Evolutionary conservation across 768 basidiomycete genomes (phyloP).

Genomic region (Pleurotus pulmonarius): DNA sequence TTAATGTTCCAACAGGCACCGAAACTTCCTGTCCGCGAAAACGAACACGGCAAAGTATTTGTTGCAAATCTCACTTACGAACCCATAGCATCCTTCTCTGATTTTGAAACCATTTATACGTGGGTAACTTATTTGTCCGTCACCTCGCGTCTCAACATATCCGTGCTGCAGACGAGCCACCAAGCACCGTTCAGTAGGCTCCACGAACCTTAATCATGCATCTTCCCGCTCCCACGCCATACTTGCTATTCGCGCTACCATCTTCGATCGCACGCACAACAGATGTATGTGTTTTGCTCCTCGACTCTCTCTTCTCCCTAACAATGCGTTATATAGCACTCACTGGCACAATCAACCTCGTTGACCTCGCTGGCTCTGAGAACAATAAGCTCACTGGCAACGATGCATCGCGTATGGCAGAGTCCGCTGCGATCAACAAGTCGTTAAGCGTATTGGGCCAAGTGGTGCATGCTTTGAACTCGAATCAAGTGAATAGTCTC

Average conservation of each 20-base stretch:
- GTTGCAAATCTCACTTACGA: conserved; percentile 48
- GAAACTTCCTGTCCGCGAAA: conserved; percentile 52
- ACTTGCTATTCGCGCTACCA: conserved; percentile 66
- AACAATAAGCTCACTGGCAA: conserved; percentile 92
- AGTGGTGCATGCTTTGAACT: conserved; percentile 81
- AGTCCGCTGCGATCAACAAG: conserved; percentile 88
- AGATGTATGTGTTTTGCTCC: conserved; percentile 38
- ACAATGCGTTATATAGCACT: conserved; percentile 37
- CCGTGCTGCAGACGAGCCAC: conserved; percentile 53
- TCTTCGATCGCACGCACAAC: conserved; percentile 48
- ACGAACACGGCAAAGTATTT: conserved; percentile 50
- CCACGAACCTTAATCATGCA: conserved; percentile 79
- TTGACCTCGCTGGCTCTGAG: conserved; percentile 89
- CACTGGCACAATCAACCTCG: conserved; percentile 78
- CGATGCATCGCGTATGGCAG: conserved; percentile 81
- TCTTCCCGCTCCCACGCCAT: conserved; percentile 91
- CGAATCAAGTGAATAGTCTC: not conserved
- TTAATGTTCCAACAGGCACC: conserved; percentile 22
- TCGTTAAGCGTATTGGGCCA: conserved; percentile 83
- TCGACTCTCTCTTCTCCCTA: not conserved
- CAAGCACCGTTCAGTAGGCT: conserved; percentile 77
- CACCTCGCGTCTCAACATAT: not conserved
- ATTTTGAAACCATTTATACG: conserved; percentile 46
- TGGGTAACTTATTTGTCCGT: conserved; percentile 19
- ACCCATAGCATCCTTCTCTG: conserved; percentile 34